These are phyloP conservation scores for Myriosclerotinia duriaeana DNA, from an alignment of 2,329 filamentous ascomycete species.

Conservation along the genomic window DNA sequence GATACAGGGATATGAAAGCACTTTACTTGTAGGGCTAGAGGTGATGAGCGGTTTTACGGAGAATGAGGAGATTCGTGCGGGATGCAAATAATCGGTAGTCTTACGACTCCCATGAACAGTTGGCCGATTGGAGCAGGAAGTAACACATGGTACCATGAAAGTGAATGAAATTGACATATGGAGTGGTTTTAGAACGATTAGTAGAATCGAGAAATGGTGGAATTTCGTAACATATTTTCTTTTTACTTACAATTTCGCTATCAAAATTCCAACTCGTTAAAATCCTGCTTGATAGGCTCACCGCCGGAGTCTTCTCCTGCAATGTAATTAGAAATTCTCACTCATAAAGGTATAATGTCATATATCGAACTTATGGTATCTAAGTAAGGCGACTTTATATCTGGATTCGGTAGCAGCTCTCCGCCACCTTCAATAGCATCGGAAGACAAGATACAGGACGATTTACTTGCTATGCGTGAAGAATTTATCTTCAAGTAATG, in stretches of 20 bases:
- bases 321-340: not conserved
- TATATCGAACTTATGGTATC: fast-evolving
- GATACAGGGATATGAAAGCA: not conserved
- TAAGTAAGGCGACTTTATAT: not conserved
- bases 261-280: not conserved
- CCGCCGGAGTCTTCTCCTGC: not conserved
- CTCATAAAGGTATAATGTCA: too few relatives aligned
- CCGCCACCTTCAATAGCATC: not conserved
- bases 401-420: not conserved
- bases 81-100: not conserved
- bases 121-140: not conserved
- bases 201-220: not conserved
- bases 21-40: not conserved
- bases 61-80: not conserved
- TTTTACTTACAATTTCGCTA: not conserved
- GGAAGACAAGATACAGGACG: not conserved
- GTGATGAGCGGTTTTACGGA: not conserved
- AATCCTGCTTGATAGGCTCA: not conserved
- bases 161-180: not conserved
- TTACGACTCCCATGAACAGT: not conserved
- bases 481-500: not conserved
- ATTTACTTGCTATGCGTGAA: not conserved
- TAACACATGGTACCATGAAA: not conserved
- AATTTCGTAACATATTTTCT: too few relatives aligned
- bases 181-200: not conserved